Evolutionary conservation across 768 basidiomycete genomes (phyloP).

Genomic region (Russula olivacea): DNA sequence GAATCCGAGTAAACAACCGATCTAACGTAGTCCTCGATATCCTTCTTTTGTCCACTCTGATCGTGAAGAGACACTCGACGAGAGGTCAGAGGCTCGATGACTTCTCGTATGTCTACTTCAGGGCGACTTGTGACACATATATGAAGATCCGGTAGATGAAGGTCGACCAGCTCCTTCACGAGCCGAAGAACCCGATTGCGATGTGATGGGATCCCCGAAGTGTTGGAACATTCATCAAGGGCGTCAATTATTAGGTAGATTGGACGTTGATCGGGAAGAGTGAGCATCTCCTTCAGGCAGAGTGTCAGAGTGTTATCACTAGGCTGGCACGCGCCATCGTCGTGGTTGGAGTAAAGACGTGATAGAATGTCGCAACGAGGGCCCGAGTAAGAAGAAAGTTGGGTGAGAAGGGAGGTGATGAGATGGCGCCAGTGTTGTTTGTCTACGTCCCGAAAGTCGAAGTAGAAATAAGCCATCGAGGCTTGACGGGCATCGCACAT

Average conservation of each 20-base stretch:
- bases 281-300: background rate
- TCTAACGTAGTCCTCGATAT: background rate
- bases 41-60: background rate
- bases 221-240: background rate
- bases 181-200: background rate
- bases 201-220: background rate
- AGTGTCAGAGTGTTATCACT: background rate
- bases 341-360: background rate
- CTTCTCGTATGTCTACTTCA: background rate
- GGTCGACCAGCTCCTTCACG: background rate
- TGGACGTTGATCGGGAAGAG: background rate
- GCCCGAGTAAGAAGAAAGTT: too few species aligned
- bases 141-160: background rate
- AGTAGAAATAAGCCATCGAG: conserved; percentile 1
- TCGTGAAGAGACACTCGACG: background rate
- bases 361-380: background rate
- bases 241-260: background rate
- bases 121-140: conserved; percentile 1
- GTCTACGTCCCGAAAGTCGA: background rate
- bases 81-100: background rate
- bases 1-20: background rate
- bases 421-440: too few species aligned
- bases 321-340: background rate
- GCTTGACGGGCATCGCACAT: background rate
- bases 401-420: too few species aligned